Base-by-base conservation (phyloP, 208 protist species). In the Leishmania turanica region DNA sequence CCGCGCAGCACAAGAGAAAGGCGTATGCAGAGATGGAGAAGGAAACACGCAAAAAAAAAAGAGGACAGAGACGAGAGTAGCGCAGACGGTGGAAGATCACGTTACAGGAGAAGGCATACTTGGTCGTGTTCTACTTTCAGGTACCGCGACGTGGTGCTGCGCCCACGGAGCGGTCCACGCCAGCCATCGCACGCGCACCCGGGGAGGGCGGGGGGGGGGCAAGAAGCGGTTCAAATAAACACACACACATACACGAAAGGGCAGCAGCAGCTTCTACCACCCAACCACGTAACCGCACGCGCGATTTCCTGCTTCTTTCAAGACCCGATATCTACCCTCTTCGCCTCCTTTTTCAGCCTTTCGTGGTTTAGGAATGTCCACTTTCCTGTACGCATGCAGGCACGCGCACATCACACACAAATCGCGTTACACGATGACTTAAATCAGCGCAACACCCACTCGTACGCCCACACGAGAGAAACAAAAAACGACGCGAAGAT, bases 371-470 rank as follows among this genome's bases (percentile, higher is more conserved):
- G 71, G 6, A 37, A 37, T 24, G 4, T 27, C 17, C 17, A 27
- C 24, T 42, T n/a, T 24, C 42, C 8, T 17, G 60, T 60, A 75
- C 21, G n/a, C 49, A 62, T 27, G 40, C 37, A 58, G 13, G 17
- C 42, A 42, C 47, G 27, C 70, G n/a, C 27, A 56, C n/a, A 24
- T 56, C n/a, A 47, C 19, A 71, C 40, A 71, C 65, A 24, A 72
- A 37, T 72, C 68, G 42, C 42, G 42, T 72, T 72, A 53, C 42
- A 72, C 68, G 68, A 72, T 53, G 34, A 53, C 45, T 72, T 21
- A 49, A n/a, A 51, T 31, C 13, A 47, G 19, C 40, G 40, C 37
- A 53, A 42, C 24, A 19, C 68, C 37, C 42, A 31, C 27, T 19
- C 42, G 21, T 72, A 45, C 6, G 19, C 37, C 1, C 65, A 6